phyloP scores from a whole-genome alignment of 2,329 filamentous ascomycete species.

The Colletotrichum coccodes region DNA sequence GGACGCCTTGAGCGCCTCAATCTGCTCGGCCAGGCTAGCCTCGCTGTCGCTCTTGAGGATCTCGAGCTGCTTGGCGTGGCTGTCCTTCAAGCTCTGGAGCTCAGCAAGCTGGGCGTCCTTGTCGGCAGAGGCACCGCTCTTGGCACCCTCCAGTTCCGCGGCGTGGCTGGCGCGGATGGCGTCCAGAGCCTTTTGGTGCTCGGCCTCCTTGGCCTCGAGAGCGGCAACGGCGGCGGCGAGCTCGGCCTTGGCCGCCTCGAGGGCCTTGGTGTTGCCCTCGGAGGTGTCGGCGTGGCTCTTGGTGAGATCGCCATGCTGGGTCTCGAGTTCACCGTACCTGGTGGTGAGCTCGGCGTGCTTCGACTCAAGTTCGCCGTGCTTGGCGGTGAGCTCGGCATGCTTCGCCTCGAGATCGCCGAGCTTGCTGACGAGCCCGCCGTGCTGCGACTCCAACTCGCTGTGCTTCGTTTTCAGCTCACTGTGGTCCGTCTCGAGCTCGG shows the following conservation, averaged over 20 bases:
- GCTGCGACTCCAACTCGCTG: conserved; percentile 5
- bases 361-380: conserved; percentile 61
- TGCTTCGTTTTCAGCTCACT: conserved; percentile 35
- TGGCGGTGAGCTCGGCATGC: conserved; percentile 37
- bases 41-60: conserved; percentile 54
- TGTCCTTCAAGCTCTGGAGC: conserved; percentile 64
- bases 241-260: conserved; percentile 55
- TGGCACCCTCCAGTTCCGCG: conserved; percentile 67
- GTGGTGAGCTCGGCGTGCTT: conserved; percentile 43
- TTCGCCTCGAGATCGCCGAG: conserved; percentile 56
- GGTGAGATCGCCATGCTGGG: conserved; percentile 45
- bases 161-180: conserved; percentile 66
- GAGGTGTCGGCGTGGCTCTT: conserved; percentile 44
- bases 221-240: conserved; percentile 56
- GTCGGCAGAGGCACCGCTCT: conserved; percentile 61
- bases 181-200: conserved; percentile 65
- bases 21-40: conserved; percentile 49
- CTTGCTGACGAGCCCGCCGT: conserved; percentile 43
- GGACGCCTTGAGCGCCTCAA: conserved; percentile 53
- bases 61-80: conserved; percentile 61
- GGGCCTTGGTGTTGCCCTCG: conserved; percentile 52
- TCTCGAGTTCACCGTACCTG: conserved; percentile 44
- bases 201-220: conserved; percentile 60
- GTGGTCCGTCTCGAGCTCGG: conserved; percentile 54
- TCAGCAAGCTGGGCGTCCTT: conserved; percentile 59